Base-by-base conservation (phyloP, 192 early-diverging fungal species). In the Dispira simplex region DNA sequence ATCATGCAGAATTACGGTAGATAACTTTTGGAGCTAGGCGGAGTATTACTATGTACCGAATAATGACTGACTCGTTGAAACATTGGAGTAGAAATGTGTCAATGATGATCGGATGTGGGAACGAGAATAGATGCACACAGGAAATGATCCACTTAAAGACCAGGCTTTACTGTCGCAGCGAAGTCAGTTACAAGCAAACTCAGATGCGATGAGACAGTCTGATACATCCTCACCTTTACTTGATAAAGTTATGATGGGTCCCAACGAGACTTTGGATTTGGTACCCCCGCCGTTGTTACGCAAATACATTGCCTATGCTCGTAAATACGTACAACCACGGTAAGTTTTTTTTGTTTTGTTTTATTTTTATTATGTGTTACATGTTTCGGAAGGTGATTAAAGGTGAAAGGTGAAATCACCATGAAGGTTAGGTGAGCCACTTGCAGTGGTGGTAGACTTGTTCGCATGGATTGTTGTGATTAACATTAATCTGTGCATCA, bases 301-400 rank as follows among this genome's bases (percentile, higher is more conserved):
- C 63, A 89, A 90, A 65, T 93, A 92, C 67, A 87, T 93, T 47
- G 86, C 90, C 9, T 93, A 90, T 66, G 90, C 91, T 16, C 77
- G 85, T 58, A 87, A 85, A 47, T 79, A 90, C 56, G 82, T 90
- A 39, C 81, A 85, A 25, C 90, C 32, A 39, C 90, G 3, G 68
- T 67, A n/a, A 66, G 89, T 39, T 81, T 84, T 5, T 63, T 55
- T 8, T 1, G 1, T 39, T 1, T 39, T 39, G 1, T 39, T 39
- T 1, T 39, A 39, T 39, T 63, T 55, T 8, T 1, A 4, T 39
- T 1, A 4, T 39, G 1, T 39, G 1, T 1, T 39, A 39, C 6
- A 39, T 6, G 32, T 39, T 39, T 39, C 32, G 6, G 6, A 39
- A 6, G 32, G 3, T 39, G 32, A 39, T 6, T 1, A 6, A 39